Percentiles rank a stretch among this genome's conserved stretches.
These are phyloP conservation scores for Ramaria sp. DNA, from an alignment of 768 basidiomycete genomes.

Conservation along the genomic window DNA sequence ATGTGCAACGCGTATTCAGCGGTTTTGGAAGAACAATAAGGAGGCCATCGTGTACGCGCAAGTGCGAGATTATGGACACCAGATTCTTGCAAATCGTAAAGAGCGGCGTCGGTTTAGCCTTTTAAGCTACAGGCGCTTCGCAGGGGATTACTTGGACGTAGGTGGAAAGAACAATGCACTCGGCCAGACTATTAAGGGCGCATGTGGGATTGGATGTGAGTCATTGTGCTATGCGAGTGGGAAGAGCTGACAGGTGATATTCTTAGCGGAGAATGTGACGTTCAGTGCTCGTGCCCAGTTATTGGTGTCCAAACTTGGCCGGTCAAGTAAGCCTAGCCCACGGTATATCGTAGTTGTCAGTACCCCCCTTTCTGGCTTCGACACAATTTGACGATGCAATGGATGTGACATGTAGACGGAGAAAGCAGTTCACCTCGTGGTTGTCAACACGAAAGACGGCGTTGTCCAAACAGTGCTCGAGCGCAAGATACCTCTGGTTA, in stretches of 20 bases:
- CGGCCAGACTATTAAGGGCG: constrained; percentile 62
- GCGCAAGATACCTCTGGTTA: constrained; percentile 81
- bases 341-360: constrained; percentile 84
- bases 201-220: constrained; percentile 68
- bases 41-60: constrained; percentile 84
- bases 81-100: constrained; percentile 83
- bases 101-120: constrained; percentile 90
- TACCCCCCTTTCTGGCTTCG: constrained; percentile 10
- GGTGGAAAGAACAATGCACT: constrained; percentile 64
- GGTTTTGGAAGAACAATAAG: constrained; percentile 99
- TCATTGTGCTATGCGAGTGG: constrained; percentile 1
- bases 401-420: constrained; percentile 42
- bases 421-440: constrained; percentile 75
- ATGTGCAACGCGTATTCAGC: constrained; percentile 87
- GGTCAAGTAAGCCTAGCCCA: constrained; percentile 88
- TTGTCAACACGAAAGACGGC: constrained; percentile 55
- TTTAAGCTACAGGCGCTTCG: constrained; percentile 86
- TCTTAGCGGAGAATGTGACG: constrained; percentile 58
- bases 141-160: constrained; percentile 92
- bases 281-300: constrained; percentile 80
- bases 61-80: constrained; percentile 89
- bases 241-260: constrained; percentile 2
- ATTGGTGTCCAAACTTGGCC: constrained; percentile 71
- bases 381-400: constrained; percentile 1
- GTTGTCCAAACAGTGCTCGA: constrained; percentile 50